Percentiles rank a stretch among this genome's conserved stretches.
Evolutionary conservation across 768 basidiomycete genomes (phyloP).

Genomic region (Xanthoconium stramineum): DNA sequence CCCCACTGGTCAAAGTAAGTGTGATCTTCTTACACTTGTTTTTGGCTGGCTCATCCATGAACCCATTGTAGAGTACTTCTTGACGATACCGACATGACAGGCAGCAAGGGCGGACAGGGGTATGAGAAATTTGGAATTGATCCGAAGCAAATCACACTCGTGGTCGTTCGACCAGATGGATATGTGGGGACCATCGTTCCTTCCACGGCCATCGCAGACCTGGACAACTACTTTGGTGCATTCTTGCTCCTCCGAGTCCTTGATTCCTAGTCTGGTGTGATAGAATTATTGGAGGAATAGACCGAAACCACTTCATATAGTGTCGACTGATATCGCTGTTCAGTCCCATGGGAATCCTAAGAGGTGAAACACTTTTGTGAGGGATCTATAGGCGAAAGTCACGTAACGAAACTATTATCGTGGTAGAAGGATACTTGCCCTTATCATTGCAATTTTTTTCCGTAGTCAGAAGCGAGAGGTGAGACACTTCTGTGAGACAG

Average conservation of each 20-base stretch:
- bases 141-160: background rate
- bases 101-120: constrained; percentile 5
- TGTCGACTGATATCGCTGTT: too few relatives aligned
- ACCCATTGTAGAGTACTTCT: constrained; percentile 28
- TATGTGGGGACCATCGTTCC: constrained; percentile 37
- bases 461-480: too few relatives aligned
- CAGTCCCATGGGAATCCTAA: too few relatives aligned
- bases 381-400: too few relatives aligned
- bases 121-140: constrained; percentile 36
- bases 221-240: constrained; percentile 37
- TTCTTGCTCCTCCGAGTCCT: constrained; percentile 36
- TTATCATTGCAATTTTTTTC: too few relatives aligned
- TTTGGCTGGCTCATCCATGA: background rate
- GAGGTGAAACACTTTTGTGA: too few relatives aligned
- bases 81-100: constrained; percentile 34
- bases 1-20: constrained; percentile 44
- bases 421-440: too few relatives aligned
- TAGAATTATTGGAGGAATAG: too few relatives aligned
- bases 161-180: constrained; percentile 38
- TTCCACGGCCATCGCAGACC: constrained; percentile 7
- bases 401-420: too few relatives aligned
- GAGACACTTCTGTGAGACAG: too few relatives aligned
- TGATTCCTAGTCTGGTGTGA: background rate
- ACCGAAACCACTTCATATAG: too few relatives aligned
- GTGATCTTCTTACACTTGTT: background rate